Evolutionary conservation across 2,329 filamentous ascomycete genomes (phyloP).

Genomic region (Bipolaris oryzae): DNA sequence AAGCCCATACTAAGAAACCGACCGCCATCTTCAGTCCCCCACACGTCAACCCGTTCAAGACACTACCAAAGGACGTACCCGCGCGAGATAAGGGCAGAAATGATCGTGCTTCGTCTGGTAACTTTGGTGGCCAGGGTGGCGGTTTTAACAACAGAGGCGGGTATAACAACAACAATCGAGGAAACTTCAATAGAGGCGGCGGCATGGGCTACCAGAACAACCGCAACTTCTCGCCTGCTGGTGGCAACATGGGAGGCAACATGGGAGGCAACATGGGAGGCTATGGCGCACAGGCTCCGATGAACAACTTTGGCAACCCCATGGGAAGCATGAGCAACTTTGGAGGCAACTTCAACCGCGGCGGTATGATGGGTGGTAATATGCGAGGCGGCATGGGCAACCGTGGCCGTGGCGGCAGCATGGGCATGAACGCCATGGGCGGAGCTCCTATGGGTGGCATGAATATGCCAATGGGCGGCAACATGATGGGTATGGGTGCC

Average conservation of each 20-base stretch:
- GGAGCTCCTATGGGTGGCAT: slow-evolving; percentile 43
- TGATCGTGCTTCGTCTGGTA: slow-evolving; percentile 58
- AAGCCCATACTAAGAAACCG: slow-evolving; percentile 68
- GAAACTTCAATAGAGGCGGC: slow-evolving; percentile 41
- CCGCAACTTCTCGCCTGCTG: slow-evolving; percentile 45
- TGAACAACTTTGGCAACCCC: slow-evolving; percentile 55
- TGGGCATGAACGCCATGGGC: slow-evolving; percentile 48
- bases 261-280: slow-evolving; percentile 55
- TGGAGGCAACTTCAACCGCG: slow-evolving; percentile 52
- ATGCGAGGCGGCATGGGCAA: slow-evolving; percentile 57
- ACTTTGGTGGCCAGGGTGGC: slow-evolving; percentile 57
- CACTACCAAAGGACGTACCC: slow-evolving; percentile 85
- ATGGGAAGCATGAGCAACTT: slow-evolving; percentile 49
- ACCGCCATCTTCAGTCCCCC: slow-evolving; percentile 77
- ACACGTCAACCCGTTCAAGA: slow-evolving; percentile 84
- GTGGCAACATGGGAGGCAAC: slow-evolving; percentile 46
- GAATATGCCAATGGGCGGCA: slow-evolving; percentile 48
- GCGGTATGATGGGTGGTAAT: slow-evolving; percentile 45
- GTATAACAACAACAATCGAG: slow-evolving; percentile 39
- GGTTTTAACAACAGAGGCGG: slow-evolving; percentile 53
- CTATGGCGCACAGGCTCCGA: slow-evolving; percentile 47
- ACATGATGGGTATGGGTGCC: slow-evolving; percentile 51
- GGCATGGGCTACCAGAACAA: slow-evolving; percentile 44
- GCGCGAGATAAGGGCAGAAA: slow-evolving; percentile 70
- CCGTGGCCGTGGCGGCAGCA: slow-evolving; percentile 44